phyloP scores from a whole-genome alignment of 2,329 filamentous ascomycete genomes.

The Thelonectria rubi region DNA sequence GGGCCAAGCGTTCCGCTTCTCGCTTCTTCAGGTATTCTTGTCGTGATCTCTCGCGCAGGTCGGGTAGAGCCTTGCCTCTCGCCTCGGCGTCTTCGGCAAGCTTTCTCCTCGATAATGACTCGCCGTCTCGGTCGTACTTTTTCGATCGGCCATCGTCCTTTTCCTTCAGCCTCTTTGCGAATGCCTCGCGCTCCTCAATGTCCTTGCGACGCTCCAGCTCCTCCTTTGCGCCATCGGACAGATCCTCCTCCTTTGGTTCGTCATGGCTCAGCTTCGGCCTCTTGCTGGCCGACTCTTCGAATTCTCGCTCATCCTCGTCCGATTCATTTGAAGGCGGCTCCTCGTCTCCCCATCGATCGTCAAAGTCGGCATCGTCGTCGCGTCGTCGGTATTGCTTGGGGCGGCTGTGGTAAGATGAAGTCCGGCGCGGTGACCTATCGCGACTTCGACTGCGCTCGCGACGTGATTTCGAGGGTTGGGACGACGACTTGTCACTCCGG shows the following conservation, averaged over 20 bases:
- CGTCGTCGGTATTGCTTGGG: conserved; percentile 56
- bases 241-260: conserved; percentile 54
- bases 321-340: conserved; percentile 60
- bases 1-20: conserved; percentile 82
- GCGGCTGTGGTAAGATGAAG: conserved; percentile 42
- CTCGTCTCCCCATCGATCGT: conserved; percentile 85
- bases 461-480: conserved; percentile 39
- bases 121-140: conserved; percentile 68
- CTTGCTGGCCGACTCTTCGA: conserved; percentile 75
- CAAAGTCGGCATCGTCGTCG: conserved; percentile 63
- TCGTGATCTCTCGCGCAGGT: conserved; percentile 82
- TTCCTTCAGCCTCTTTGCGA: conserved; percentile 77
- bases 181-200: conserved; percentile 79
- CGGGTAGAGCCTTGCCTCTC: conserved; percentile 76
- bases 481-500: conserved; percentile 44
- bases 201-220: conserved; percentile 71
- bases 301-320: conserved; percentile 64
- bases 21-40: conserved; percentile 95
- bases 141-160: conserved; percentile 77
- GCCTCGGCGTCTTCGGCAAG: conserved; percentile 66
- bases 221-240: conserved; percentile 68
- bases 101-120: conserved; percentile 64
- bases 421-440: conserved; percentile 45
- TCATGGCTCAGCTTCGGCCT: conserved; percentile 72
- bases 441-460: conserved; percentile 45